phyloP scores from a whole-genome alignment of 768 basidiomycete genomes.

The Tephrocybe sp. region DNA sequence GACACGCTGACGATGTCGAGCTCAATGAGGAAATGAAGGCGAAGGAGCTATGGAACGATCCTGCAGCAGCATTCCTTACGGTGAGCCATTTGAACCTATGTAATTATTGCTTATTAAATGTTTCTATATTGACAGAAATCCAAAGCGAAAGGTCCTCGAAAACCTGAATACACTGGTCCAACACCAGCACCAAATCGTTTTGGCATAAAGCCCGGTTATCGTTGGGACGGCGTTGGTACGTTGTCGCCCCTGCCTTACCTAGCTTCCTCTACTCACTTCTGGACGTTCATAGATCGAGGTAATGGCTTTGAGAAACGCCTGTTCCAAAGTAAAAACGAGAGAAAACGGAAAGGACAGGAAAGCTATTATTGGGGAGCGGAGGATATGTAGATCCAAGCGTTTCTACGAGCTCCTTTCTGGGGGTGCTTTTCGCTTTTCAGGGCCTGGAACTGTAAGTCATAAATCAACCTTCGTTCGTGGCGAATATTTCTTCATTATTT shows the following conservation, averaged over 20 bases:
- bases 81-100: slow-evolving; percentile 38
- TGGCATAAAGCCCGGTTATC: slow-evolving; percentile 90
- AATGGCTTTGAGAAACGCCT: slow-evolving; percentile 94
- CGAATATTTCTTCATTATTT: too few relatives aligned
- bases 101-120: background rate
- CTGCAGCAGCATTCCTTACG: slow-evolving; percentile 91
- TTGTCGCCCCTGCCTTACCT: slow-evolving; percentile 10
- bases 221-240: slow-evolving; percentile 98
- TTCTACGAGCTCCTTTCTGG: background rate
- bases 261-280: background rate
- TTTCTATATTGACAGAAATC: slow-evolving; percentile 54
- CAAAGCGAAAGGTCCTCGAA: slow-evolving; percentile 66
- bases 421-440: background rate
- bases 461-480: too few relatives aligned
- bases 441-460: slow-evolving; percentile 6
- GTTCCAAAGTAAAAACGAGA: slow-evolving; percentile 81
- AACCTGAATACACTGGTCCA: slow-evolving; percentile 85
- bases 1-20: slow-evolving; percentile 78
- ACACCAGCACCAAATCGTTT: slow-evolving; percentile 93
- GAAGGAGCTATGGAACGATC: slow-evolving; percentile 92
- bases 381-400: slow-evolving; percentile 67
- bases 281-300: slow-evolving; percentile 60
- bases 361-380: slow-evolving; percentile 87
- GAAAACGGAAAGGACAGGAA: slow-evolving; percentile 65
- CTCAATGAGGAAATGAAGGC: slow-evolving; percentile 84